Evolutionary conservation across 1,284 basidiomycete genomes (phyloP), one percentile per base, ranked within the genome.

Genomic region (Pterulicium gracile): DNA sequence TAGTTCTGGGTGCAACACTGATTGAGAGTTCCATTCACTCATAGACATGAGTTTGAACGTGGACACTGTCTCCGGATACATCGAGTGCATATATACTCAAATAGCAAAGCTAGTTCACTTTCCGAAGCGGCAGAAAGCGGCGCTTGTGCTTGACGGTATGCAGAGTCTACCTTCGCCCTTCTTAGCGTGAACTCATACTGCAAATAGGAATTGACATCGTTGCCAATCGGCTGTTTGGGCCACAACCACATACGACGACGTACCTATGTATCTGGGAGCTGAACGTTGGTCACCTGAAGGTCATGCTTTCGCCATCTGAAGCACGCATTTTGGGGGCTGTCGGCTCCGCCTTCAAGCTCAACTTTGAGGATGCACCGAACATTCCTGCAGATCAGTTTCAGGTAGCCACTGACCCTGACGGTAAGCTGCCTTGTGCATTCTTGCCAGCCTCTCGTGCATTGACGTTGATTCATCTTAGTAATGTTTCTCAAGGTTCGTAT

Each of bases 261-360:
- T 96, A 96, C 57, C 68, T 93, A 4, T 95, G 91, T 58, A 75
- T 94, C 3, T 96, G 92, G 93, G 88, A 93, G 55, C 74, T 92
- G 40, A 64, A 66, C 17, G 40, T 90, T 19, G 86, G 87, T 1
- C 61, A 70, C 35, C 57, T 90, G 39, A 79, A 78, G 51, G 73
- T 72, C 0, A 61, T 72, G 27, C 54, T 86, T 12, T 75, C 81
- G 1, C 74, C 80, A 2, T 58, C 65, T 12, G 75, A 91, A 47
- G 67, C 69, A 0, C 64, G 67, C 34, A 61, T 75, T 2, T 54
- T 93, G 3, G 59, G 64, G 3, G 69, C 77, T 2, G 77, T 77
- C 19, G 63, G 69, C 4, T 67, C 70, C 20, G 70, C 79, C 0
- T 83, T 94, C 51, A 67, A 68, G 2, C 61, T 80, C 53, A 88